Evolutionary conservation across 352 stramenopile species (phyloP).

Genomic region (Globisporangium heterothallicum): DNA sequence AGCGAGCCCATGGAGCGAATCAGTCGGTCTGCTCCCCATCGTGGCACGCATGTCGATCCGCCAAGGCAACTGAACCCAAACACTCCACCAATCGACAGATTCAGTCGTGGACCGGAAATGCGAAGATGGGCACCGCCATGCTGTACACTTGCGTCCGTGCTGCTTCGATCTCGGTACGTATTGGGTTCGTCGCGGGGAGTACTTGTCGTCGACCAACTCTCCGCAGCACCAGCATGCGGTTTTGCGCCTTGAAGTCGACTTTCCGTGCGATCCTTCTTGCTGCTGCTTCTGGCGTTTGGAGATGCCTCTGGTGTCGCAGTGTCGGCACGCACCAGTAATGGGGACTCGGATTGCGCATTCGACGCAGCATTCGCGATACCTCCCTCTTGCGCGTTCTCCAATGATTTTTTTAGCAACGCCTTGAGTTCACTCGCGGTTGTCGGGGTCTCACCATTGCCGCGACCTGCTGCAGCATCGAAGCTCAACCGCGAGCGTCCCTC

Average conservation of each 20-base stretch:
- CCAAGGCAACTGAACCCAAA: slow-evolving; percentile 15
- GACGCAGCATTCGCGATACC: slow-evolving; percentile 18
- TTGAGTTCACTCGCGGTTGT: slow-evolving; percentile 15
- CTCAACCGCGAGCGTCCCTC: neutral
- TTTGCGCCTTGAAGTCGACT: neutral
- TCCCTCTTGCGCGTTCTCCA: neutral
- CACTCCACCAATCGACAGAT: slow-evolving; percentile 3
- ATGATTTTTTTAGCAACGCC: slow-evolving; percentile 10
- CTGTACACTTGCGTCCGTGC: neutral
- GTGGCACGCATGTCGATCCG: slow-evolving; percentile 12
- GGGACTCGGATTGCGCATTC: slow-evolving; percentile 28
- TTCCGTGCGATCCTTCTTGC: neutral
- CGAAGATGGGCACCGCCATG: too few relatives aligned
- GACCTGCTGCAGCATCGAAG: neutral
- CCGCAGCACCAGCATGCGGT: too few relatives aligned
- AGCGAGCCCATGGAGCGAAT: slow-evolving; percentile 7
- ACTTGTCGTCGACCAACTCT: neutral
- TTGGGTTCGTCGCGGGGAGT: neutral
- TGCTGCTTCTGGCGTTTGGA: slow-evolving; percentile 5
- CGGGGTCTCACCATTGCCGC: neutral
- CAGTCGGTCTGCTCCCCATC: slow-evolving; percentile 4
- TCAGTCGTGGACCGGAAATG: slow-evolving; percentile 24
- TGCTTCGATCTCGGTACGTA: neutral
- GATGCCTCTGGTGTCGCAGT: slow-evolving; percentile 7
- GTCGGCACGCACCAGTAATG: slow-evolving; percentile 26